Evolutionary conservation across 371 early-diverging fungal genomes (phyloP).

Genomic region (Haplosporangium sp.): DNA sequence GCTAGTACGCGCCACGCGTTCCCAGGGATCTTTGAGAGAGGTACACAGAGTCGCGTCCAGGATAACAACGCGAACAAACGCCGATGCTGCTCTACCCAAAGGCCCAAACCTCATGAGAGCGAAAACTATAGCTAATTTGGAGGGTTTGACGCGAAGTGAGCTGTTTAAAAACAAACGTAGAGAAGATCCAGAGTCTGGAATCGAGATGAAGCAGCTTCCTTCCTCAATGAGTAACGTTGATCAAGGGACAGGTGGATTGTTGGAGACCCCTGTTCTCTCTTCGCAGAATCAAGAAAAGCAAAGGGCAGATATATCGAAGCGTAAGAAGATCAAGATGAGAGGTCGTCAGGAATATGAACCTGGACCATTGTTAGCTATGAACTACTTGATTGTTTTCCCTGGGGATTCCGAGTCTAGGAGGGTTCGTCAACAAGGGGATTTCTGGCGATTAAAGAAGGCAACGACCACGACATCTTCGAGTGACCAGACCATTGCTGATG

Average conservation of each 20-base stretch:
- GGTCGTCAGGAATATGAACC: conserved; percentile 50
- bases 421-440: conserved; percentile 41
- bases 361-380: conserved; percentile 49
- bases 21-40: conserved; percentile 41
- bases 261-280: not conserved
- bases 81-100: not conserved
- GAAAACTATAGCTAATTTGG: not conserved
- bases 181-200: conserved; percentile 15
- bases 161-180: not conserved
- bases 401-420: conserved; percentile 36
- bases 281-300: not conserved
- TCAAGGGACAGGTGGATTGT: not conserved
- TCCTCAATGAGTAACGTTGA: not conserved
- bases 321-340: conserved; percentile 45
- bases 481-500: not conserved
- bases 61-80: conserved; percentile 30
- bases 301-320: not conserved
- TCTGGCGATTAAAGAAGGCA: not conserved
- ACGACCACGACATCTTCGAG: not conserved
- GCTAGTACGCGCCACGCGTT: conserved; percentile 13
- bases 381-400: conserved; percentile 49
- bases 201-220: conserved; percentile 22
- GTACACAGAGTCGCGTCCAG: conserved; percentile 28
- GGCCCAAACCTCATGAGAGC: not conserved
- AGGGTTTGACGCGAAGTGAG: not conserved